These are phyloP conservation scores for Colletotrichum zoysiae DNA, from an alignment of 2,329 filamentous ascomycete species.

Conservation along the genomic window DNA sequence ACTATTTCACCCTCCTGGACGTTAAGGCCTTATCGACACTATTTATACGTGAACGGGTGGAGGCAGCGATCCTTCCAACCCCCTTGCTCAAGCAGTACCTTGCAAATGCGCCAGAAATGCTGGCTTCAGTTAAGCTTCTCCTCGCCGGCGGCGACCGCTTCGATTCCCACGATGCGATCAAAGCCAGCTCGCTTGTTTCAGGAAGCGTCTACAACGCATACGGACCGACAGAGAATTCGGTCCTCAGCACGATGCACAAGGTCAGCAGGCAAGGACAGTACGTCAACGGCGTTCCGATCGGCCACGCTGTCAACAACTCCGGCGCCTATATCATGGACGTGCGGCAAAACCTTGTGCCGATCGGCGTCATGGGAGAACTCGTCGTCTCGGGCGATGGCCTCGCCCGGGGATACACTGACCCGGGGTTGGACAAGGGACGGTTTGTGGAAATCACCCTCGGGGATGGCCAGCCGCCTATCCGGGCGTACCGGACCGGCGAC, in stretches of 20 bases:
- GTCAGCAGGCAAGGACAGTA: not conserved
- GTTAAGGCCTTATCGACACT: not conserved
- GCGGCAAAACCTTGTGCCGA: not conserved
- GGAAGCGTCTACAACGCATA: conserved; percentile 10
- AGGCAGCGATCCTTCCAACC: not conserved
- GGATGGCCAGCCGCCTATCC: not conserved
- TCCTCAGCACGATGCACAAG: not conserved
- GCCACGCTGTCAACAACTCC: not conserved
- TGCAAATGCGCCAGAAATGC: not conserved
- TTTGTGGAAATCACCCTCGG: conserved; percentile 41
- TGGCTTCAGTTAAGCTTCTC: not conserved
- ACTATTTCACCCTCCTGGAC: conserved; percentile 16
- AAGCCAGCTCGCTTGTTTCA: not conserved
- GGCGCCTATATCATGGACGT: not conserved
- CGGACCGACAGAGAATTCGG: conserved; percentile 5
- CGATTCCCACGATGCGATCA: not conserved
- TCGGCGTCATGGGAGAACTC: conserved; percentile 12
- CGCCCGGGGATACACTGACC: no score
- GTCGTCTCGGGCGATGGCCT: conserved; percentile 1
- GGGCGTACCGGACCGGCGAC: conserved; percentile 48
- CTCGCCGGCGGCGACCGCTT: not conserved
- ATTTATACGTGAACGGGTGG: not conserved
- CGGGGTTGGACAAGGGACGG: conserved; percentile 26
- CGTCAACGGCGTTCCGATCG: conserved; percentile 4
- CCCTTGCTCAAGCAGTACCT: conserved; percentile 9